These are phyloP conservation scores for Fraxinus velutina DNA, from an alignment of 305 asterid species.

Conservation along the genomic window DNA sequence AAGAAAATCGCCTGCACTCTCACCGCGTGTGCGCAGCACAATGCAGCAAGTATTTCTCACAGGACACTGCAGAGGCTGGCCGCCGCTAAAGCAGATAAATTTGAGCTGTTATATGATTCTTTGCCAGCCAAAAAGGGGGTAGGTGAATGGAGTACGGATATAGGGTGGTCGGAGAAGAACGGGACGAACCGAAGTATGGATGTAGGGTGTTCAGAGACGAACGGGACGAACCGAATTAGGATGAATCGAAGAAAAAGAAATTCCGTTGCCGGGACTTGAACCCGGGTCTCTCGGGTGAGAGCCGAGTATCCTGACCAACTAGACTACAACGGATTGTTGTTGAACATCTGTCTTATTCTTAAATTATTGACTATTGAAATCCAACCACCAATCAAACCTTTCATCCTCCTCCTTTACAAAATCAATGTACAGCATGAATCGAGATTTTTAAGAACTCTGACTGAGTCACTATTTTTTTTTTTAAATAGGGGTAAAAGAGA, in stretches of 20 bases:
- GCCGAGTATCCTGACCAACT: conserved; percentile 4
- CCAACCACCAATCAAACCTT: neutral
- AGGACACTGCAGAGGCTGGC: neutral
- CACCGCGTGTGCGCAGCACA: neutral
- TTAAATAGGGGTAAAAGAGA: neutral
- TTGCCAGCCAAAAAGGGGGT: neutral
- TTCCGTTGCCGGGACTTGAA: conserved; percentile 6
- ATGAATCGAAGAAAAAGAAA: neutral
- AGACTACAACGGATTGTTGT: neutral
- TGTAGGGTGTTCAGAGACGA: neutral
- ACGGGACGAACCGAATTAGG: neutral
- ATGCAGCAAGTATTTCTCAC: neutral
- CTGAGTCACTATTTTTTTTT: neutral
- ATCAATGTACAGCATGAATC: neutral
- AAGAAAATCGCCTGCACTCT: neutral
- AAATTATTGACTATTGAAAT: neutral
- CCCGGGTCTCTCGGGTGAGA: conserved; percentile 11
- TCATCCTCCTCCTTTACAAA: neutral
- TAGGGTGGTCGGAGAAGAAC: neutral
- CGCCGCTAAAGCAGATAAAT: neutral
- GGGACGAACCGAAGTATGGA: neutral
- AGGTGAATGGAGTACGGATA: neutral
- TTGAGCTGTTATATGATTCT: neutral
- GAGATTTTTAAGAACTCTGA: neutral
- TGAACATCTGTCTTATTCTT: fast-evolving